A percentile compares a stretch with the other conserved stretches of the same genome.
These are phyloP conservation scores for Metschnikowia similis DNA, from an alignment of 805 yeast genomes.

Conservation along the genomic window DNA sequence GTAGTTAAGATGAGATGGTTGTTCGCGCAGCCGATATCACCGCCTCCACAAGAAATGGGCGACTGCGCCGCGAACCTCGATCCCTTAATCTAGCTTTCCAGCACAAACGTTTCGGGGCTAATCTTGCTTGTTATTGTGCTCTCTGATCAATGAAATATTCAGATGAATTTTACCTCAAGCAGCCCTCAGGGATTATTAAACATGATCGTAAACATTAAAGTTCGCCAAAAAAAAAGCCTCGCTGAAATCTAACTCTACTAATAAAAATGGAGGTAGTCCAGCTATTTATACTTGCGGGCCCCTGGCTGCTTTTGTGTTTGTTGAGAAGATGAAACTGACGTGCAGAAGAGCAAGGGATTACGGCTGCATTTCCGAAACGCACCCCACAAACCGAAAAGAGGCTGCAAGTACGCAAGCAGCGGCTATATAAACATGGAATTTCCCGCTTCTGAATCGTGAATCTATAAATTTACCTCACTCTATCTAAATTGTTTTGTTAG, in stretches of 20 bases:
- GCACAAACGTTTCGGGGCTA: too few species aligned
- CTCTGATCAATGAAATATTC: too few species aligned
- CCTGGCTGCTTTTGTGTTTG: background rate
- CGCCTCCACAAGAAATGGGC: background rate
- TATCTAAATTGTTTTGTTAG: too few species aligned
- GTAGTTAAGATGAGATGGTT: background rate
- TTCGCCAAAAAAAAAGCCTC: too few species aligned
- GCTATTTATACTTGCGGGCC: background rate
- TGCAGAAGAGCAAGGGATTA: background rate
- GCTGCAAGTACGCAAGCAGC: background rate
- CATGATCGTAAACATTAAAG: too few species aligned
- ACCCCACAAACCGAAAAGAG: background rate
- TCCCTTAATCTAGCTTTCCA: too few species aligned
- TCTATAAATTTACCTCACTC: background rate
- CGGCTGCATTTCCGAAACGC: background rate
- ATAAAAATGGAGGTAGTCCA: too few species aligned
- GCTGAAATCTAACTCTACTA: too few species aligned
- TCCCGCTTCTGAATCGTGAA: background rate
- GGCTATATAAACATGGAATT: background rate
- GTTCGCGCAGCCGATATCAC: constrained; percentile 1
- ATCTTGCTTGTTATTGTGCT: background rate
- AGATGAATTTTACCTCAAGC: background rate
- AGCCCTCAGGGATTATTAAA: too few species aligned
- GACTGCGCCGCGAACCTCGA: background rate
- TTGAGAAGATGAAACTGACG: background rate